phyloP scores from a whole-genome alignment of 139 green algal genomes.

The Desmodesmus armatus region DNA sequence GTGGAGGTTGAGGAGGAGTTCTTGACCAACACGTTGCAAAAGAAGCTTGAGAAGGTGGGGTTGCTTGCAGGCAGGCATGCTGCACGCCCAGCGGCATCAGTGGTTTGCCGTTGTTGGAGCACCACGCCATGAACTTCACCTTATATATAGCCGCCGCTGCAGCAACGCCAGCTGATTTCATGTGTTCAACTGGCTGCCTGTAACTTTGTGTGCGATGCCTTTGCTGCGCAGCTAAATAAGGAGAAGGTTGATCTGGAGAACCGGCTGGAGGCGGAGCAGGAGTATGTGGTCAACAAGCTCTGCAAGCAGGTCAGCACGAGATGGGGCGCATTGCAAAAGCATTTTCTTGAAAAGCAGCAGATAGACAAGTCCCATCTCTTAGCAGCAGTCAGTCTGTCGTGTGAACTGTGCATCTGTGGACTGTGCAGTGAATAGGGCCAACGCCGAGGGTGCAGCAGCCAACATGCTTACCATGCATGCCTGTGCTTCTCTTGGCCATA shows the following conservation, averaged over 20 bases:
- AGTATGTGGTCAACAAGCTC: constrained; percentile 89
- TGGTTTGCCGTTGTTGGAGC: neutral
- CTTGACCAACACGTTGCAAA: constrained; percentile 85
- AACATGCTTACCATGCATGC: neutral
- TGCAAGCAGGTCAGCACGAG: constrained; percentile 78
- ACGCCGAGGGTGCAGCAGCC: neutral
- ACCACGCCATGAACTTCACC: too few species aligned
- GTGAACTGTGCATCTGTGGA: too few species aligned
- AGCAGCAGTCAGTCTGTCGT: too few species aligned
- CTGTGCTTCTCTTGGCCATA: too few species aligned
- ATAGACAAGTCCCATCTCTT: too few species aligned
- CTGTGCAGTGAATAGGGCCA: neutral
- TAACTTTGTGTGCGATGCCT: neutral
- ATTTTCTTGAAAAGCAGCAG: constrained; percentile 70
- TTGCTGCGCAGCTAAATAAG: constrained; percentile 57
- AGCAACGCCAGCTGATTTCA: too few species aligned
- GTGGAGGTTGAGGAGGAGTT: constrained; percentile 87
- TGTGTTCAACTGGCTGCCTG: neutral
- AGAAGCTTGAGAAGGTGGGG: constrained; percentile 75
- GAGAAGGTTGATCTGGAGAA: constrained; percentile 82
- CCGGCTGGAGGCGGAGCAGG: constrained; percentile 72
- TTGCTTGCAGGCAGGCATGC: too few species aligned
- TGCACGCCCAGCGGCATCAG: neutral
- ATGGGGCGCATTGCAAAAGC: constrained; percentile 59
- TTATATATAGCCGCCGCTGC: neutral